Evolutionary conservation across 805 yeast genomes (phyloP).

Genomic region (Candida nitratophila): DNA sequence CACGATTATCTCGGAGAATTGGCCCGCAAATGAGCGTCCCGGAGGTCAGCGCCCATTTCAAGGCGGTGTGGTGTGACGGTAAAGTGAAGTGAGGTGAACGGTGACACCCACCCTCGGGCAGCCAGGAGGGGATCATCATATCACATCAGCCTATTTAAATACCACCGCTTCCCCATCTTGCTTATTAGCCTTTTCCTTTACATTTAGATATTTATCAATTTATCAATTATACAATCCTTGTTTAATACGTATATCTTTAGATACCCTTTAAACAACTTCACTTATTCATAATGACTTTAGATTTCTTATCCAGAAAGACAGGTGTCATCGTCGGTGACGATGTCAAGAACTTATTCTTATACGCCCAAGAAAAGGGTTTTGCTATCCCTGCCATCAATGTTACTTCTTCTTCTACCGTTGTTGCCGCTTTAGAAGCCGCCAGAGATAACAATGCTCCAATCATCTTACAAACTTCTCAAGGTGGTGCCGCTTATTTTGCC

Average conservation of each 20-base stretch:
- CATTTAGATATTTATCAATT: no score
- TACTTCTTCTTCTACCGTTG: conserved; percentile 94
- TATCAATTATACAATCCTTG: no score
- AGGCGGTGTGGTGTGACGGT: background rate
- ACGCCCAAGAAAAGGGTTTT: conserved; percentile 87
- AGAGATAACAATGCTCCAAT: conserved; percentile 93
- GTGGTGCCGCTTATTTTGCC: conserved; percentile 99
- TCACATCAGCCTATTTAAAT: background rate
- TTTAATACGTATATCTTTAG: no score
- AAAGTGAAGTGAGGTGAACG: no score
- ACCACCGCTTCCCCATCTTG: background rate
- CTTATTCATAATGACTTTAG: conserved; percentile 31
- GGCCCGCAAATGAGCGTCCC: background rate
- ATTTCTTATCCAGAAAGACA: conserved; percentile 79
- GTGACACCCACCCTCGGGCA: no score
- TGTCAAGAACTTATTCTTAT: conserved; percentile 77
- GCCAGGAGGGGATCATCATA: no score
- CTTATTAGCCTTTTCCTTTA: no score
- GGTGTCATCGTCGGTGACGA: conserved; percentile 99
- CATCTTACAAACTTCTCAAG: conserved; percentile 94
- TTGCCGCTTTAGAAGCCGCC: conserved; percentile 96
- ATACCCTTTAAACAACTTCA: no score
- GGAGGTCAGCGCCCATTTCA: background rate
- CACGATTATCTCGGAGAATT: no score
- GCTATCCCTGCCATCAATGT: conserved; percentile 99